Conservation (phyloP, 2,329 filamentous ascomycete genomes). For the Epichloe coenophiala region DNA sequence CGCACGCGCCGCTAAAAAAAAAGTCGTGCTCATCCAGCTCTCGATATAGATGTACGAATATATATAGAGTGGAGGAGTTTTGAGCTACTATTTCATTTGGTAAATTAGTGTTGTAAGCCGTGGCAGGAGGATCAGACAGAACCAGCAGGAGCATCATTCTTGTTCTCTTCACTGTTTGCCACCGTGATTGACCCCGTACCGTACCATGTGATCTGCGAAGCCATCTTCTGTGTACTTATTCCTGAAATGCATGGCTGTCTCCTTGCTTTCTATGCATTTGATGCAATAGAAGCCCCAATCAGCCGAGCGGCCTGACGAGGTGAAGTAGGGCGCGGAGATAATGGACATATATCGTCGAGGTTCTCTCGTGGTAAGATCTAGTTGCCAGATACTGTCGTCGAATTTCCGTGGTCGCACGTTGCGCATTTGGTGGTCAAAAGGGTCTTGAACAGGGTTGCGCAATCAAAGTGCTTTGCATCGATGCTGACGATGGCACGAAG, state of each 20-base stretch:
- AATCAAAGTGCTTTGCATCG: conserved; percentile 17
- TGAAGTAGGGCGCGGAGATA: conserved; percentile 7
- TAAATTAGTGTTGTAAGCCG: no score
- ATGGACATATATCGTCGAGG: conserved; percentile 8
- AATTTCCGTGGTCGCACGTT: conserved; percentile 14
- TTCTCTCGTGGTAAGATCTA: conserved; percentile 4
- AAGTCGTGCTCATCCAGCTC: no score
- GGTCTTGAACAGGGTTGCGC: conserved; percentile 18
- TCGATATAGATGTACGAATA: no score
- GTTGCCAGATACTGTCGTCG: background rate
- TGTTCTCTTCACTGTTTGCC: no score
- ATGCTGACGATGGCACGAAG: conserved; percentile 22
- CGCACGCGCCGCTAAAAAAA: no score
- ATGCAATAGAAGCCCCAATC: conserved; percentile 8
- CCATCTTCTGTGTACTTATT: conserved; percentile 5
- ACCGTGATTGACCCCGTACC: no score
- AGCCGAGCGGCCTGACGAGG: background rate
- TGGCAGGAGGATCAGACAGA: no score
- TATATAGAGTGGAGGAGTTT: no score
- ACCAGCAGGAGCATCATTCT: no score
- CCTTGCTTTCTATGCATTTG: conserved; percentile 3
- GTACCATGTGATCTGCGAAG: background rate
- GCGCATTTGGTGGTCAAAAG: conserved; percentile 20
- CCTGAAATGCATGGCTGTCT: conserved; percentile 4
- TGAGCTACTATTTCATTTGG: no score